Conservation (phyloP, 345 rosid species). For the Acer saccharum region DNA sequence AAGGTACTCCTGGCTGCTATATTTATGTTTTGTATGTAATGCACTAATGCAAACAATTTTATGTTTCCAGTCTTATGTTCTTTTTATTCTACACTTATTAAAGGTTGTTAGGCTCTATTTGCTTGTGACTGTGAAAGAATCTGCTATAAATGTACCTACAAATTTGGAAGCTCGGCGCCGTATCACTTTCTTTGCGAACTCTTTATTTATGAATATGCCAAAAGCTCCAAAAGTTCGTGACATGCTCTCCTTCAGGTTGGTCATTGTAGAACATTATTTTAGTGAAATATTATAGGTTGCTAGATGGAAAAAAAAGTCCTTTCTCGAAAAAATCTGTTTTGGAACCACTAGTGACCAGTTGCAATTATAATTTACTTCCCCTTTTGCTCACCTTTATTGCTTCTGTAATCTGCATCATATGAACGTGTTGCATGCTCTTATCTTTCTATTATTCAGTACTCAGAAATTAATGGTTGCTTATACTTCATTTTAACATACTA, state of each 20-base stretch:
- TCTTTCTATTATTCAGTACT: background rate
- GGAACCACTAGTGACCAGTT: constrained; percentile 1
- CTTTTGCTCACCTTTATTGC: background rate
- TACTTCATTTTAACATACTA: constrained; percentile 24
- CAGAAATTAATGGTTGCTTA: constrained; percentile 1
- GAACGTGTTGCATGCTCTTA: background rate
- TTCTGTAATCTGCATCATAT: constrained; percentile 4
- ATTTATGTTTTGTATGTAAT: constrained; percentile 6
- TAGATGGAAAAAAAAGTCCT: background rate
- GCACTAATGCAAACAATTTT: constrained; percentile 9
- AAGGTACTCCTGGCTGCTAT: constrained; percentile 53
- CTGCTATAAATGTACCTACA: constrained; percentile 91
- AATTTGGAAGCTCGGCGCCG: constrained; percentile 98
- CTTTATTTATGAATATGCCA: constrained; percentile 95
- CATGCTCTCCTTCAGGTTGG: constrained; percentile 93
- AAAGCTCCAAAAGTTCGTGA: constrained; percentile 80
- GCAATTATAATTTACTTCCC: constrained; percentile 2
- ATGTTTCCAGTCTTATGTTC: constrained; percentile 12
- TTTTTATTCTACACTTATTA: constrained; percentile 12
- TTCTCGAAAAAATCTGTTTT: background rate
- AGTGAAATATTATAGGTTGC: constrained; percentile 12
- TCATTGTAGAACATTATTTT: constrained; percentile 9
- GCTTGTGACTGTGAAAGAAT: constrained; percentile 92
- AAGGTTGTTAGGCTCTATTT: constrained; percentile 78
- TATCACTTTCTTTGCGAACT: constrained; percentile 96